Conservation (phyloP, 1,284 basidiomycete species). For the Vanrija pseudolonga region DNA sequence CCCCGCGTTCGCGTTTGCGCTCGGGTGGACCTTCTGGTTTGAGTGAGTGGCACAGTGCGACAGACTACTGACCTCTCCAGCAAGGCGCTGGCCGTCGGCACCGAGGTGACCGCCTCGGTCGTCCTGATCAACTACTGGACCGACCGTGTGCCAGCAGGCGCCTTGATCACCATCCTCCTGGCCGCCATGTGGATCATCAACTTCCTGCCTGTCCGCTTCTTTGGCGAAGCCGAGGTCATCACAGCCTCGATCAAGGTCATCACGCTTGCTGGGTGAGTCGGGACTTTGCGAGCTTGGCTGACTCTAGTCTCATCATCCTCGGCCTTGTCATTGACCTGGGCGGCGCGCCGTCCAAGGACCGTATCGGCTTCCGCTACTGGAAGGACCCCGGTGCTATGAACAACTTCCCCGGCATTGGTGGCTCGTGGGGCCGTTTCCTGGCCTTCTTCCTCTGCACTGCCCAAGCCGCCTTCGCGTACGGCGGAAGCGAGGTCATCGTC, state of each 20-base stretch:
- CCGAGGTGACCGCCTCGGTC: conserved; percentile 73
- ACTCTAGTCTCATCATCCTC: conserved; percentile 50
- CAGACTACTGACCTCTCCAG: conserved; percentile 30
- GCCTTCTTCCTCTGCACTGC: conserved; percentile 8
- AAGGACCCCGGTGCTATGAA: conserved; percentile 50
- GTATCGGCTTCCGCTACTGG: conserved; percentile 52
- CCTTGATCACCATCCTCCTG: conserved; percentile 1
- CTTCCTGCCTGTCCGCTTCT: conserved; percentile 22
- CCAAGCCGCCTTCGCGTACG: neutral
- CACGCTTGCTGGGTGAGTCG: conserved; percentile 58
- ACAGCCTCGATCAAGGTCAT: conserved; percentile 68
- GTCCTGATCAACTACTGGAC: conserved; percentile 72
- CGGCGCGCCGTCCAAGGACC: conserved; percentile 46
- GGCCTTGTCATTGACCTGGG: conserved; percentile 30
- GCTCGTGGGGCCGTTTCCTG: conserved; percentile 46
- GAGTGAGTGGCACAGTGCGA: conserved; percentile 56
- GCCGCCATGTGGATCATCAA: conserved; percentile 50
- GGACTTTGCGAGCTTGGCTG: conserved; percentile 44
- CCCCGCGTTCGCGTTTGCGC: conserved; percentile 67
- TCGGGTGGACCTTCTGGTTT: conserved; percentile 82
- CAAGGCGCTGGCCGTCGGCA: neutral
- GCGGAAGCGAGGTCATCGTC: conserved; percentile 70
- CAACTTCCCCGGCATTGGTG: conserved; percentile 51
- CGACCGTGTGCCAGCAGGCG: conserved; percentile 24
- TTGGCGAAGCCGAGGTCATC: conserved; percentile 49